Base-by-base conservation (phyloP, 2,329 filamentous ascomycete genomes). In the Phoma sp. region DNA sequence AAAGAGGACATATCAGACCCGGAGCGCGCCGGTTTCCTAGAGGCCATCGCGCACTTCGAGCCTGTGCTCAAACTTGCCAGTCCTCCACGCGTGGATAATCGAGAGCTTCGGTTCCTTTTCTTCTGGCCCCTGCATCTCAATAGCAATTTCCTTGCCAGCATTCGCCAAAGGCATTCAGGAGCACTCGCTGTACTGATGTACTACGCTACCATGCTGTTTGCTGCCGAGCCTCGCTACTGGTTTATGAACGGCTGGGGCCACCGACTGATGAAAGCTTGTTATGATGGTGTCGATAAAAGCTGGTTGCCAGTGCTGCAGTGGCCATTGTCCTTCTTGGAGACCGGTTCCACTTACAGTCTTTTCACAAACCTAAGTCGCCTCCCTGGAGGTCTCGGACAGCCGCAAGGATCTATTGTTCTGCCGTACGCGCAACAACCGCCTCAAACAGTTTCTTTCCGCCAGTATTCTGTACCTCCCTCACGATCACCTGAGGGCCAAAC, bases 101-200 rank as follows among this genome's bases (percentile, higher is more conserved):
- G 74, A 47, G 71, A 74, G 45, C 57, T 71, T 4, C 63, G 73
- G n/a, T 69, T 72, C 36, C 52, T 71, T 33, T 74, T 68, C 39
- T 66, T 66, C 28, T 78, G 76, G 76, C 75, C 76, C 7, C 60
- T 75, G 29, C 66, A 71, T 7, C 55, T 78, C 5, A 60, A 64
- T 5, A 47, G 65, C 1, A 68, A 61, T 5, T 78, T 74, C 47
- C 50, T 74, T 15, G 49, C 53, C 1, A 47, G 72, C 37, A 50
- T 78, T 1, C 68, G 68, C 5, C 60, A 69, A 30, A 60, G 62
- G 18, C 63, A 74, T 14, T 65, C 74, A 7, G 69, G 67, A 1
- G 72, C 75, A 2, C 56, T 79, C 17, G 66, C 74, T 2, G 53
- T 79, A 18, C 49, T 79, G 12, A 72, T 76, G 37, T 66, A 76